Evolutionary conservation across 176 grass and related monocot genomes (phyloP).

Genomic region (Rhynchospora tenuis): DNA sequence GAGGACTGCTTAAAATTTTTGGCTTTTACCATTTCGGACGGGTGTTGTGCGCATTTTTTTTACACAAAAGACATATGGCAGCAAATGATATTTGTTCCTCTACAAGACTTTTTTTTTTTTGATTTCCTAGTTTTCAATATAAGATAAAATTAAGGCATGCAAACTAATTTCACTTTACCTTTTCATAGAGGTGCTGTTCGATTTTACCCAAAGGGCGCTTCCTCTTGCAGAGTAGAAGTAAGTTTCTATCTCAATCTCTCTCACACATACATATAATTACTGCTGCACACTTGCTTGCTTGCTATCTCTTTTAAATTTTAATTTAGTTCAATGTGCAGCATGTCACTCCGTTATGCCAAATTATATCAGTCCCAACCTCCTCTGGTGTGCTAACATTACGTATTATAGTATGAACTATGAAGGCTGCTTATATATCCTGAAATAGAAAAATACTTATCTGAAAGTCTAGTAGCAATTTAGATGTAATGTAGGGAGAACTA

Average conservation of each 20-base stretch:
- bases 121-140: not conserved
- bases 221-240: constrained; percentile 87
- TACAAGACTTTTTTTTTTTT: not conserved
- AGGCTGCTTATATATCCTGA: not conserved
- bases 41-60: not conserved
- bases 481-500: not conserved
- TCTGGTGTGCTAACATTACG: not conserved
- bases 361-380: not conserved
- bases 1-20: not conserved
- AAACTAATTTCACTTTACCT: constrained; percentile 14
- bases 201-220: constrained; percentile 68
- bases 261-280: not conserved
- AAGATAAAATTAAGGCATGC: not conserved
- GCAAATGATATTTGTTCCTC: not conserved
- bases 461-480: not conserved
- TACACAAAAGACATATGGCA: not conserved
- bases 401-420: not conserved
- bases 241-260: not conserved
- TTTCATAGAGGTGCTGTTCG: constrained; percentile 73
- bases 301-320: not conserved
- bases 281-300: not conserved
- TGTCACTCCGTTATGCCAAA: not conserved
- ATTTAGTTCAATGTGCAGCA: not conserved
- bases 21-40: not conserved
- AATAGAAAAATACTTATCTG: not conserved